phyloP scores from a whole-genome alignment of 305 asterid species.

The Nicotiana rustica region DNA sequence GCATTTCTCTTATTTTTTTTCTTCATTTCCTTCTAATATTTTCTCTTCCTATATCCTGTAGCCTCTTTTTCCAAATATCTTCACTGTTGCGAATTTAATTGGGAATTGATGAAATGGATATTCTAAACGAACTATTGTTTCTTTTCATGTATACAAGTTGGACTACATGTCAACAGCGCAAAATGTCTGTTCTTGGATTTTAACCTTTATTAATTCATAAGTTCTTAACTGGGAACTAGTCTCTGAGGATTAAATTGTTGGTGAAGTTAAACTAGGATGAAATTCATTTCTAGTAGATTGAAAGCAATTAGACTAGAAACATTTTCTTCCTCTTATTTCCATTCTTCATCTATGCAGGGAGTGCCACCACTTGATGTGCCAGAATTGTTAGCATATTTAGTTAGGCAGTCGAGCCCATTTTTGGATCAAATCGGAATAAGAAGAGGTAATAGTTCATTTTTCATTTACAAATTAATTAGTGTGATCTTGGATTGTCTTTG shows the following conservation, averaged over 20 bases:
- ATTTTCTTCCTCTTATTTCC: conserved; percentile 6
- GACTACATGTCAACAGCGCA: background rate
- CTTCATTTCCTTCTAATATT: background rate
- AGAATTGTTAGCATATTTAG: conserved; percentile 86
- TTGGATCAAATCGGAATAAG: conserved; percentile 92
- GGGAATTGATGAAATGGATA: background rate
- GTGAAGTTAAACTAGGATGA: conserved; percentile 2
- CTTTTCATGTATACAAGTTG: background rate
- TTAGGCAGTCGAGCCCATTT: conserved; percentile 94
- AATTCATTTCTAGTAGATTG: background rate
- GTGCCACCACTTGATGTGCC: conserved; percentile 93
- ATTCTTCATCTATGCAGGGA: conserved; percentile 58
- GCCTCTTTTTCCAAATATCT: background rate
- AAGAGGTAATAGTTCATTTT: conserved; percentile 60
- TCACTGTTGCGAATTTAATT: background rate
- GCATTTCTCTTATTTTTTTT: background rate
- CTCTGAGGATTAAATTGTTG: background rate
- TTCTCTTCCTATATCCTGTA: background rate
- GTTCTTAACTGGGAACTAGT: background rate
- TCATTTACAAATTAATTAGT: conserved; percentile 30
- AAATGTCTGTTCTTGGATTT: background rate
- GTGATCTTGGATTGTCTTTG: conserved; percentile 25
- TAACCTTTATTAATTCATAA: background rate
- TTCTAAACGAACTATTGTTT: background rate
- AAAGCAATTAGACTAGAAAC: background rate